Base-by-base conservation (phyloP, 1,284 basidiomycete genomes). In the Trichosporon faecale region DNA sequence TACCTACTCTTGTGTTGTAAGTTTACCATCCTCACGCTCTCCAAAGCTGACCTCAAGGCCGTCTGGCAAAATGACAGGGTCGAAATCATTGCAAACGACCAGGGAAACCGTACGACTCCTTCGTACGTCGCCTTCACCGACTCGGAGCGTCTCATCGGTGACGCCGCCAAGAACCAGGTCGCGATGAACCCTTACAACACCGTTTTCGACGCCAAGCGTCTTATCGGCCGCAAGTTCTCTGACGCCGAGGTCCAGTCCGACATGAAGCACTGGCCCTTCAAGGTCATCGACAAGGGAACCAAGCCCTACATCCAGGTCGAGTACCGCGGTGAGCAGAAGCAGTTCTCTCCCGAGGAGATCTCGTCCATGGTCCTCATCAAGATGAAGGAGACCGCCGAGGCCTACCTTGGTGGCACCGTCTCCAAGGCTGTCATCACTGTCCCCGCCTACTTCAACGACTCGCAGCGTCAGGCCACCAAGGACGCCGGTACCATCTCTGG, bases 331-430 rank as follows among this genome's bases (percentile, higher is more conserved):
- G 94, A 97, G 86, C 86, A 87, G 76, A 97, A 98, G 87, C 89
- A 91, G 85, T 85, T 84, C 71, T 73, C 70, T 4, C 72, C 84
- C 57, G 82, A 85, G 75, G 83, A 85, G 73, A 79, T 84, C 77
- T 92, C 90, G 69, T 93, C 95, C 70, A 99, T 98, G 96, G 89
- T 99, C 78, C 86, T 98, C 72, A 87, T 84, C 73, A 98, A 98
- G 88, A 98, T 99, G 95, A 98, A 98, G 89, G 96, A 98, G 87
- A 98, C 94, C 61, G 96, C 96, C 73, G 96, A 98, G 88, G 93
- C 95, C 25, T 98, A 98, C 85, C 91, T 99, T 71, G 95, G 95
- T 76, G 88, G 95, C 83, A 92, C 94, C 84, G 96, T 99, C 83
- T 95, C 93, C 68, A 94, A 99, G 85, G 94, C 96, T 72, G 95